Conservation (phyloP, 2,329 filamentous ascomycete genomes). For the Geosmithia morbida region DNA sequence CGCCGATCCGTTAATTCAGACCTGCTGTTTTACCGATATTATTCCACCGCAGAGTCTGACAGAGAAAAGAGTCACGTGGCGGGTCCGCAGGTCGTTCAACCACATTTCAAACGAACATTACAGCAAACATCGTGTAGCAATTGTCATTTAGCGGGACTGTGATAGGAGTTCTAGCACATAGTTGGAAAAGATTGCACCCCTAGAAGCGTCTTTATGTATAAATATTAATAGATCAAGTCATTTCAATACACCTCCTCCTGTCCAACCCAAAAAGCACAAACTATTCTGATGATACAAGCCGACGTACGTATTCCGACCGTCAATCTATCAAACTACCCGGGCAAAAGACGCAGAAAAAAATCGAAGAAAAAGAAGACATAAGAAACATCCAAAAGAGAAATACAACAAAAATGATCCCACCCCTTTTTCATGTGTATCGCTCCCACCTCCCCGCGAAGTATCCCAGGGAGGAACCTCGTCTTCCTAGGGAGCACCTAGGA, state of each 20-base stretch:
- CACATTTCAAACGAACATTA: not conserved
- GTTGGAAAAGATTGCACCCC: not conserved
- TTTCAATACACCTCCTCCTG: not conserved
- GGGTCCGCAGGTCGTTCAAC: not conserved
- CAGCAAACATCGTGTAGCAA: not conserved
- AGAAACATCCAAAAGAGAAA: not conserved
- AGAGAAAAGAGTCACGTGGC: conserved; percentile 3
- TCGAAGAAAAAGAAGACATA: not conserved
- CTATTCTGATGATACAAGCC: not conserved
- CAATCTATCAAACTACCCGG: not conserved
- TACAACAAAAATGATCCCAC: not conserved
- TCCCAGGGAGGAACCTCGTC: not conserved
- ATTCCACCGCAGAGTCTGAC: no score
- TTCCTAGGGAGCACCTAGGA: not conserved
- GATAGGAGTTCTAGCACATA: no score
- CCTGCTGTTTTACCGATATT: no score
- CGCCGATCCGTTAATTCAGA: no score
- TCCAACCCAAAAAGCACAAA: not conserved
- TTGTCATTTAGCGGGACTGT: no score
- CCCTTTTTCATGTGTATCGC: not conserved
- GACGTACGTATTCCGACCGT: not conserved
- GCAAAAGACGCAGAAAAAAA: not conserved
- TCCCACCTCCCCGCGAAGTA: not conserved
- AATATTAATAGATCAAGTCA: not conserved
- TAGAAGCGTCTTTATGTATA: not conserved